Conservation (phyloP, 306 rosid species). For the Cicer cuneatum region DNA sequence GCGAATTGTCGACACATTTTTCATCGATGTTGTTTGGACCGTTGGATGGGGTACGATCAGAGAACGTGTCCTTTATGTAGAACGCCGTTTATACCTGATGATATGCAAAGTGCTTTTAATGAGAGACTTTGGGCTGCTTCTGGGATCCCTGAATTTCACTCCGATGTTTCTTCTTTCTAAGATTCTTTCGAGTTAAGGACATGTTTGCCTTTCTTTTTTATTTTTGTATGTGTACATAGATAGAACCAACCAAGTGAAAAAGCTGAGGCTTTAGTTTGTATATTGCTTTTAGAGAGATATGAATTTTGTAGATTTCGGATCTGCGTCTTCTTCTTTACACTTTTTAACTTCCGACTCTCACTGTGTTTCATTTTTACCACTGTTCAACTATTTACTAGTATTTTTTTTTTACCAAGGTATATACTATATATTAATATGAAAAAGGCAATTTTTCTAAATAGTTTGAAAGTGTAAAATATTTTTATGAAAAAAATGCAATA, state of each 20-base stretch:
- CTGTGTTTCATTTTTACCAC: background rate
- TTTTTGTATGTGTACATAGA: slow-evolving; percentile 33
- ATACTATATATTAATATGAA: no score
- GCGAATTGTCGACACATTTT: slow-evolving; percentile 77
- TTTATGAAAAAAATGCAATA: no score
- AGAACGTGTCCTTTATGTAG: slow-evolving; percentile 88
- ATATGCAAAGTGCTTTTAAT: slow-evolving; percentile 58
- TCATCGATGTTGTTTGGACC: slow-evolving; percentile 86
- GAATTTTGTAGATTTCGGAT: slow-evolving; percentile 36
- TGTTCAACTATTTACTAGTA: no score
- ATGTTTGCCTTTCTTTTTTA: background rate
- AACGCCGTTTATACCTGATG: slow-evolving; percentile 63
- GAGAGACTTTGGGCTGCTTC: slow-evolving; percentile 77
- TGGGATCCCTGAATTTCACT: slow-evolving; percentile 69
- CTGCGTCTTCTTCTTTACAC: background rate
- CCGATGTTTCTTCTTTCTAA: slow-evolving; percentile 49
- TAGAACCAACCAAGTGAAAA: slow-evolving; percentile 11
- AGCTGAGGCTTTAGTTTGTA: slow-evolving; percentile 30
- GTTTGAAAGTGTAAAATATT: no score
- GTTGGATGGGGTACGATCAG: slow-evolving; percentile 91
- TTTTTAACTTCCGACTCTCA: background rate
- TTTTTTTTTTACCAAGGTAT: no score
- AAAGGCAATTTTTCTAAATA: no score
- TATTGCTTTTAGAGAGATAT: slow-evolving; percentile 32
- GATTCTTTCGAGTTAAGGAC: background rate